Percentiles rank a stretch among this genome's conserved stretches.
These are phyloP conservation scores for Colletotrichum tropicale DNA, from an alignment of 2,329 filamentous ascomycete species.

Conservation along the genomic window DNA sequence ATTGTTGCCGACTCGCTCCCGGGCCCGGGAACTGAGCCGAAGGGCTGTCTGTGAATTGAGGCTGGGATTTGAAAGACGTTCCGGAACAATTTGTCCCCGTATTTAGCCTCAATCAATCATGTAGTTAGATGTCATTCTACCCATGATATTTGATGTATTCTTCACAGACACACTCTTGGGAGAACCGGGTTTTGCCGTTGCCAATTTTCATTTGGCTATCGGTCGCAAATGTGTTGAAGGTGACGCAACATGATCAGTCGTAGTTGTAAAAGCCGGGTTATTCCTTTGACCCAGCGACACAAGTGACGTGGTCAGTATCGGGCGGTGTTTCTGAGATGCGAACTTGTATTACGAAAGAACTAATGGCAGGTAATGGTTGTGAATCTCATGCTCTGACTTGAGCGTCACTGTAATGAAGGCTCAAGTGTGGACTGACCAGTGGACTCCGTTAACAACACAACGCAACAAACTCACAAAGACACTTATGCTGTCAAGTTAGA, in stretches of 20 bases:
- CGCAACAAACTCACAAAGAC: not conserved
- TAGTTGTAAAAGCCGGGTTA: not conserved
- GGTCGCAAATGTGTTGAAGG: not conserved
- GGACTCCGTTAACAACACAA: not conserved
- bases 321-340: not conserved
- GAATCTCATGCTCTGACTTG: not conserved
- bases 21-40: not conserved
- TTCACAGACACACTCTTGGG: fast-evolving
- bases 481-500: fast-evolving
- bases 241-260: not conserved
- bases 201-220: not conserved
- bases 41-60: not conserved
- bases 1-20: not conserved
- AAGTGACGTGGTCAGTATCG: not conserved
- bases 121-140: not conserved
- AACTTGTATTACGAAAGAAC: not conserved
- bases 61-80: not conserved
- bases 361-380: not conserved
- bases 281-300: not conserved
- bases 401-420: not conserved
- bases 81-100: not conserved
- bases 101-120: not conserved
- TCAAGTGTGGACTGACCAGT: not conserved
- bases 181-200: not conserved
- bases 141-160: fast-evolving